Evolutionary conservation across 805 yeast species (phyloP).

Genomic region (Zygosaccharomyces rouxii): DNA sequence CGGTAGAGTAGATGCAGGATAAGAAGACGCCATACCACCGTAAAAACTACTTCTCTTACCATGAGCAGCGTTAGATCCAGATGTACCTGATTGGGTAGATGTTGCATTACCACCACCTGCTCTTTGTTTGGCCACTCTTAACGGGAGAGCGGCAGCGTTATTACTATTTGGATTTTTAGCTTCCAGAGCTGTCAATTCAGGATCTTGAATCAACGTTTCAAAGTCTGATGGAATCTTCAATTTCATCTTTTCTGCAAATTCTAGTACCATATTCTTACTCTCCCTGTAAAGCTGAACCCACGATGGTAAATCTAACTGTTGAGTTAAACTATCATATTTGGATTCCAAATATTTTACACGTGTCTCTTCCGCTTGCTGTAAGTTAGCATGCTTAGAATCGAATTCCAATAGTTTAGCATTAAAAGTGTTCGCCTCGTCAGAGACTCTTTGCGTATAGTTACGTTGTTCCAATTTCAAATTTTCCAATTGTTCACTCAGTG

Average conservation of each 20-base stretch:
- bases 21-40: conserved; percentile 19
- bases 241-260: conserved; percentile 19
- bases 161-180: conserved; percentile 2
- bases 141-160: conserved; percentile 4
- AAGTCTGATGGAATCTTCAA: conserved; percentile 8
- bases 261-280: conserved; percentile 16
- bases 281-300: conserved; percentile 21
- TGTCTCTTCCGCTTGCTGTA: conserved; percentile 10
- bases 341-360: conserved; percentile 11
- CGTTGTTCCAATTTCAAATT: conserved; percentile 9
- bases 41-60: conserved; percentile 27
- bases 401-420: conserved; percentile 9
- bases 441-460: conserved; percentile 3
- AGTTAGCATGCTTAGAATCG: conserved; percentile 11
- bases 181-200: conserved; percentile 7
- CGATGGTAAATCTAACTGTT: conserved; percentile 16
- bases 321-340: conserved; percentile 10
- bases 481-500: conserved; percentile 11
- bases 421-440: conserved; percentile 5
- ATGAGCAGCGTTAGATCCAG: conserved; percentile 8
- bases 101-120: conserved; percentile 4
- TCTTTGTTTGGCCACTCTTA: conserved; percentile 13
- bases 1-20: conserved; percentile 14
- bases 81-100: neutral
- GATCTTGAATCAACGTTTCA: conserved; percentile 6